These are phyloP conservation scores for Chara braunii DNA, from an alignment of 139 green algal species.

Conservation along the genomic window DNA sequence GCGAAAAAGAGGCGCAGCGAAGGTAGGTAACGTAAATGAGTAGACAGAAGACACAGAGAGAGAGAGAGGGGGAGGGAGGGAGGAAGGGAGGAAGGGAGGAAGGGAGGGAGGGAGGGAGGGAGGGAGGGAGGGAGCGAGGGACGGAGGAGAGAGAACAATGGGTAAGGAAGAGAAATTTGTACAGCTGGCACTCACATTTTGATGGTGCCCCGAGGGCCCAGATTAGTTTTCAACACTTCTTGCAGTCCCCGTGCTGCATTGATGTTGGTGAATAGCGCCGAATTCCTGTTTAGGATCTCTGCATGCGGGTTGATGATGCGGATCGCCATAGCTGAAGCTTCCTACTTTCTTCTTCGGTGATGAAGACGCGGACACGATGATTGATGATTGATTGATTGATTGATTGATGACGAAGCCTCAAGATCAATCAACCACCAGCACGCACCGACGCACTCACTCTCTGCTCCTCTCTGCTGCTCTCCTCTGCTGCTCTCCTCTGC, in stretches of 20 bases:
- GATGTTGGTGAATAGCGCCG: conserved; percentile 98
- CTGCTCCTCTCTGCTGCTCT: too few relatives aligned
- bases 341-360: background rate
- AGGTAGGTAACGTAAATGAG: background rate
- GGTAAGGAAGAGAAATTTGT: background rate
- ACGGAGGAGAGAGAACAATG: background rate
- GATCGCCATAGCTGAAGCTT: conserved; percentile 21
- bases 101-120: background rate
- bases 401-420: too few relatives aligned
- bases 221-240: conserved; percentile 97
- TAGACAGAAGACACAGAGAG: background rate
- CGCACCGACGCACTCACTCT: too few relatives aligned
- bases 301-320: conserved; percentile 81
- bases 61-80: background rate
- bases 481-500: too few relatives aligned
- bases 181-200: conserved; percentile 79
- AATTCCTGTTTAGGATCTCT: conserved; percentile 76
- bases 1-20: background rate
- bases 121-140: background rate
- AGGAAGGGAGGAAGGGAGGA: background rate
- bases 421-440: too few relatives aligned
- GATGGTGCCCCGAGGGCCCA: conserved; percentile 96
- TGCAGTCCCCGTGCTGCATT: conserved; percentile 95
- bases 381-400: too few relatives aligned
- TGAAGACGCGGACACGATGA: too few relatives aligned